phyloP scores from a whole-genome alignment of 305 asterid genomes.

The Salvia sclarea region DNA sequence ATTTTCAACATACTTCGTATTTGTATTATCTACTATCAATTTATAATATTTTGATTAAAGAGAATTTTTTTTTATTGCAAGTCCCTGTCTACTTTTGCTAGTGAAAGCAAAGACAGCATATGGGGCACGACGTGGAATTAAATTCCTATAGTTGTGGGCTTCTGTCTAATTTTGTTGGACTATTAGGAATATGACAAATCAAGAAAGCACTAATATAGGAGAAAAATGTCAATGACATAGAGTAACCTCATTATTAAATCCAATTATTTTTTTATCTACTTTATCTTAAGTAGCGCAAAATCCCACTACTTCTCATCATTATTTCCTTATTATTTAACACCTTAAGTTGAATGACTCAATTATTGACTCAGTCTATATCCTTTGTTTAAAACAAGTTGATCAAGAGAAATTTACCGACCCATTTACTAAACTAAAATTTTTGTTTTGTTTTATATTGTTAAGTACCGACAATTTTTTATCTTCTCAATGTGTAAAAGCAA shows the following conservation, averaged over 20 bases:
- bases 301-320: slow-evolving; percentile 14
- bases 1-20: not conserved
- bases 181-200: slow-evolving; percentile 9
- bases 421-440: not conserved
- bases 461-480: no score
- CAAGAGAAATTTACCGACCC: not conserved
- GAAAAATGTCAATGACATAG: not conserved
- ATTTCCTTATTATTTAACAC: not conserved
- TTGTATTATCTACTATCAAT: not conserved
- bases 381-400: not conserved
- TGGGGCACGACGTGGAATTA: slow-evolving; percentile 1
- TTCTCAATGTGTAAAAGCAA: no score
- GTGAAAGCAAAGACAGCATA: slow-evolving; percentile 5
- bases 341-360: not conserved
- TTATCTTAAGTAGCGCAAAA: slow-evolving; percentile 2
- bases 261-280: not conserved
- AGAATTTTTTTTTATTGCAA: not conserved
- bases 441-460: not conserved
- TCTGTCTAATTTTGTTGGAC: slow-evolving; percentile 13
- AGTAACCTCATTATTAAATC: not conserved
- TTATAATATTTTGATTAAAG: not conserved
- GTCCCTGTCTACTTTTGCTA: slow-evolving; percentile 22
- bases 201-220: slow-evolving; percentile 13
- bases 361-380: not conserved
- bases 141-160: slow-evolving; percentile 23